Conservation (phyloP, 2,329 filamentous ascomycete genomes). For the Talaromyces sp. region DNA sequence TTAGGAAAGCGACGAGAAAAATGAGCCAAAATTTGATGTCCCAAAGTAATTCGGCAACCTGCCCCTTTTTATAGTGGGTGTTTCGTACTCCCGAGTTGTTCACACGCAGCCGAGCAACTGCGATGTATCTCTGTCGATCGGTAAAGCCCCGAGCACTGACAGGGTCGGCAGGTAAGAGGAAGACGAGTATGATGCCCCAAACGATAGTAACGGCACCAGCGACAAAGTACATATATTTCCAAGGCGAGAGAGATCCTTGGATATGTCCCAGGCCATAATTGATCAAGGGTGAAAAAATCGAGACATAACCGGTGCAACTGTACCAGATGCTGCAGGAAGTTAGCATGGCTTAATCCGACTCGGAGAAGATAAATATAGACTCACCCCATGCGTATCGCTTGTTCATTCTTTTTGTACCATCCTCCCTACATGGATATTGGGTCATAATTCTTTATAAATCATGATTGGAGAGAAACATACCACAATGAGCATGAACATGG, state of each 20-base stretch:
- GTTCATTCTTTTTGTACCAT: constrained; percentile 47
- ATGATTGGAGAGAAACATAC: constrained; percentile 8
- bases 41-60: constrained; percentile 34
- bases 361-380: background rate
- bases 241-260: constrained; percentile 31
- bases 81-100: constrained; percentile 41
- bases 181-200: constrained; percentile 44
- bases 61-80: constrained; percentile 49
- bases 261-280: constrained; percentile 52
- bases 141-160: constrained; percentile 47
- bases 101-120: constrained; percentile 27
- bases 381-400: constrained; percentile 30
- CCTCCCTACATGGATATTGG: constrained; percentile 11
- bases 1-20: constrained; percentile 44
- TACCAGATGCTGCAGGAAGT: constrained; percentile 35
- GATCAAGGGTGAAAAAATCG: constrained; percentile 50
- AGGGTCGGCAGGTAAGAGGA: constrained; percentile 46
- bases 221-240: constrained; percentile 49
- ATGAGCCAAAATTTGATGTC: constrained; percentile 7
- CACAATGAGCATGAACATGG: constrained; percentile 60
- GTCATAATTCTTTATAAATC: background rate
- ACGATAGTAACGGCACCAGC: constrained; percentile 46
- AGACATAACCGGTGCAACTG: constrained; percentile 49
- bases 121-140: constrained; percentile 32
- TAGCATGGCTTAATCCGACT: constrained; percentile 19